Evolutionary conservation across 768 basidiomycete genomes (phyloP), one percentile per base, ranked within the genome.

Genomic region (Tulasnella sp.): DNA sequence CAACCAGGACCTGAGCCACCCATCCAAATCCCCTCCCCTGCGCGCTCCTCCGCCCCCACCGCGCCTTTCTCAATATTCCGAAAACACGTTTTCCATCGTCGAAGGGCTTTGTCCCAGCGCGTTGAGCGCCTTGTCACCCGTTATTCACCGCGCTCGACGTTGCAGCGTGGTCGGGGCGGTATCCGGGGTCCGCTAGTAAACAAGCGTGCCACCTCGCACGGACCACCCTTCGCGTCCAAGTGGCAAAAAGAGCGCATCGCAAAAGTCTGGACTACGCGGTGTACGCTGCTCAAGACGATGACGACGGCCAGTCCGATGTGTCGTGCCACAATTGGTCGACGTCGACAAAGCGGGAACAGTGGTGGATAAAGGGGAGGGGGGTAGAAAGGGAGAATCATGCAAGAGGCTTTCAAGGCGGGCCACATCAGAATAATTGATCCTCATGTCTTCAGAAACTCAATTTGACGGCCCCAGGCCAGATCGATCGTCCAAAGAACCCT

Each of bases 11-110:
- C 43, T 39, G 35, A 29, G 23, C 43, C 45, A 35, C 56, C 45
- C 39, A 31, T 40, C 40, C 53, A 27, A 40, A 7, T 40, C 17
- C 25, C 25, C 41, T 35, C 67, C 62, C 50, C 41, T 27, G 37
- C 68, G 67, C 67, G 63, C 64, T 64, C 71, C 70, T 67, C 65
- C 65, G 62, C 49, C 57, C 25, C 45, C 60, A 14, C 23, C 57
- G 59, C 62, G 21, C 39, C 36, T 35, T 12, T n/a, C 11, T 25
- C 14, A 21, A 27, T 12, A 2, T 7, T 40, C 17, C 32, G 25
- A 39, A 9, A n/a, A 23, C 36, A 39, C 36, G 17, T 11, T n/a
- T 11, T 11, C n/a, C 36, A 39, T 11, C 1, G 46, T 25, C 25
- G 27, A 48, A 17, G 19, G 25, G 34, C 25, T 25, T 29, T 9